phyloP scores from a whole-genome alignment of 148 eudicot genomes.

The Rhododendron vialii region DNA sequence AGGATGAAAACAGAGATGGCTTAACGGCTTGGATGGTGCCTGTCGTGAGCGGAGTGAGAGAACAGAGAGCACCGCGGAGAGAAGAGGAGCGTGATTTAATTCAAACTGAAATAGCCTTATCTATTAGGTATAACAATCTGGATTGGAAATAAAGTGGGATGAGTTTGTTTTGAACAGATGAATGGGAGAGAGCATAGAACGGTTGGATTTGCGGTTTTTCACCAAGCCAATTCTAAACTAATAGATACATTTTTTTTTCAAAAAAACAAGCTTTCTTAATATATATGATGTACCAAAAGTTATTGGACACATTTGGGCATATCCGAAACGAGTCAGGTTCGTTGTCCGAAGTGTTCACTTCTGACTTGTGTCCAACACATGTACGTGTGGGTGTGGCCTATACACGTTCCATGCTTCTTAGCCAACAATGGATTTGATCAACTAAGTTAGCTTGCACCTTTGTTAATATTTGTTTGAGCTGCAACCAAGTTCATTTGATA shows the following conservation, averaged over 20 bases:
- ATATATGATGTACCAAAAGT: background rate
- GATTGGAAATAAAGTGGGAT: background rate
- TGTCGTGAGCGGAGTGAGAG: background rate
- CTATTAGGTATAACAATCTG: background rate
- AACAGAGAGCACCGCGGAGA: background rate
- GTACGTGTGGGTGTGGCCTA: background rate
- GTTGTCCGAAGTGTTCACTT: background rate
- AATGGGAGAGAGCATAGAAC: no score
- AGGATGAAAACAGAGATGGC: background rate
- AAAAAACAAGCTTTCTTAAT: background rate
- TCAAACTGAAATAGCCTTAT: background rate
- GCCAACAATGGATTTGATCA: background rate
- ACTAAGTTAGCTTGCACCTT: background rate
- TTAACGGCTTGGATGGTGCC: background rate
- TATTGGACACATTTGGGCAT: background rate
- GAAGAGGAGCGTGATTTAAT: background rate
- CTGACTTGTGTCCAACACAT: background rate
- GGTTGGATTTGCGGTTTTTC: background rate
- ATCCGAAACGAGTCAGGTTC: background rate
- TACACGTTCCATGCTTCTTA: background rate
- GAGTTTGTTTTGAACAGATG: background rate
- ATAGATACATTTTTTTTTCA: background rate
- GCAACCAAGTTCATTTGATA: background rate
- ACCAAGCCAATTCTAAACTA: background rate
- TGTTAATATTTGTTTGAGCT: background rate